These are phyloP conservation scores for Pochonia chlamydosporia DNA, from an alignment of 2,329 filamentous ascomycete genomes.

Conservation along the genomic window DNA sequence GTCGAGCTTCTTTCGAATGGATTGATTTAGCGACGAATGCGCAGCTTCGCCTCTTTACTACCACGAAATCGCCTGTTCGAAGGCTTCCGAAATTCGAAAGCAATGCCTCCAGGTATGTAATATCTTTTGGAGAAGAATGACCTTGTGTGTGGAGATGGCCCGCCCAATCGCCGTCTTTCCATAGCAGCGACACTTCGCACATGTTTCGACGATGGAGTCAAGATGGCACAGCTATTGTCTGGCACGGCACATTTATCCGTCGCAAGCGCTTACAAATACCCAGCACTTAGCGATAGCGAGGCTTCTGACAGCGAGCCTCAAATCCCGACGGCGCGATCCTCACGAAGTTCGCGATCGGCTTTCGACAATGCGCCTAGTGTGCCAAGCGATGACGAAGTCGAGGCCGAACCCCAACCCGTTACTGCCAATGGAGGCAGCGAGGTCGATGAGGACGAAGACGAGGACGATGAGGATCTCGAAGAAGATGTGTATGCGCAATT, in stretches of 20 bases:
- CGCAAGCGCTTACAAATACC: constrained; percentile 13
- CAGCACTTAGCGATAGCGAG: constrained; percentile 32
- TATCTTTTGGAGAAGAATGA: not conserved
- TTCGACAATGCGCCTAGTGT: constrained; percentile 11
- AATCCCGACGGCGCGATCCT: constrained; percentile 13
- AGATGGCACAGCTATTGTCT: not conserved
- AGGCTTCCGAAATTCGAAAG: not conserved
- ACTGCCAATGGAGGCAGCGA: constrained; percentile 18
- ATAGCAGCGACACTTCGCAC: not conserved
- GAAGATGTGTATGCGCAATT: constrained; percentile 39
- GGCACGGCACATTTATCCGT: not conserved
- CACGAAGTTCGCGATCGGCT: constrained; percentile 18
- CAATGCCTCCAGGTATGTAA: constrained; percentile 12
- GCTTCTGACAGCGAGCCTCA: constrained; percentile 24
- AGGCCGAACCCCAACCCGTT: constrained; percentile 1
- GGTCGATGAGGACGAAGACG: constrained; percentile 27
- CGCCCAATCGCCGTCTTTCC: not conserved
- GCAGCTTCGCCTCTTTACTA: not conserved
- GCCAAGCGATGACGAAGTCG: constrained; percentile 8
- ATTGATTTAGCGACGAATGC: not conserved
- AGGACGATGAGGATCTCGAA: constrained; percentile 29
- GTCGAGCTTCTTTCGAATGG: not conserved
- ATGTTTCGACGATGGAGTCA: not conserved
- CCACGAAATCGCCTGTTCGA: not conserved
- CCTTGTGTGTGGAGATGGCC: not conserved